Evolutionary conservation across 2,329 filamentous ascomycete species (phyloP).

Genomic region (Zalaria obscura): DNA sequence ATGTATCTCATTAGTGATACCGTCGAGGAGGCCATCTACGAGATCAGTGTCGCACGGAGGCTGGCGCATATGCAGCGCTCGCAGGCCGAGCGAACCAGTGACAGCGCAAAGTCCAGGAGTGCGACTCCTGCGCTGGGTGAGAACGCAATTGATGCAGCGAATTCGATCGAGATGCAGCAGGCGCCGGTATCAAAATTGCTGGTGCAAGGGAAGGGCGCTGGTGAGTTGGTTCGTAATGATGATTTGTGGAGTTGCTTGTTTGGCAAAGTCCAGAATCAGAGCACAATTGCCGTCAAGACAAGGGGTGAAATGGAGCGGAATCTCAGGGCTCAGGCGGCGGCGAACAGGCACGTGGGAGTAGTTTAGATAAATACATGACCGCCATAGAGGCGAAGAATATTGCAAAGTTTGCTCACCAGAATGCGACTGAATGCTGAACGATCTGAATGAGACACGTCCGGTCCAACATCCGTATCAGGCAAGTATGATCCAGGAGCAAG

Average conservation of each 20-base stretch:
- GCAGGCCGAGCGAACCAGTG: constrained; percentile 2
- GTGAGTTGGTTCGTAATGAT: constrained; percentile 63
- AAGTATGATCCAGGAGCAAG: too few relatives aligned
- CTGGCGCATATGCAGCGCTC: constrained; percentile 53
- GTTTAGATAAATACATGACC: neutral
- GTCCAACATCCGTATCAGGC: too few relatives aligned
- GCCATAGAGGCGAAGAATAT: too few relatives aligned
- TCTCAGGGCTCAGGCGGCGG: constrained; percentile 41
- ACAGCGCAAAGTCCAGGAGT: constrained; percentile 15
- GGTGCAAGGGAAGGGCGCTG: constrained; percentile 52
- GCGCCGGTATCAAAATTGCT: constrained; percentile 58
- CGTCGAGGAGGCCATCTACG: constrained; percentile 84
- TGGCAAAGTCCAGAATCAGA: constrained; percentile 32
- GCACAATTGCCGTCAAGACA: constrained; percentile 10
- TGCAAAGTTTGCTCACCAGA: too few relatives aligned
- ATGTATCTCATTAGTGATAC: constrained; percentile 86
- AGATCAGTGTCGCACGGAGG: constrained; percentile 66
- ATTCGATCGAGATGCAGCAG: constrained; percentile 69
- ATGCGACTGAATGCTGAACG: too few relatives aligned
- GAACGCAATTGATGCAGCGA: constrained; percentile 61
- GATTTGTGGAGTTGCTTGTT: constrained; percentile 89
- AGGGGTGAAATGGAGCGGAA: constrained; percentile 34
- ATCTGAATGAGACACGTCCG: too few relatives aligned
- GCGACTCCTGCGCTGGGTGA: constrained; percentile 34
- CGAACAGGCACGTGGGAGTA: constrained; percentile 21